Evolutionary conservation across 768 basidiomycete species (phyloP), one percentile per base, ranked within the genome.

Genomic region (Tremella mesenterica): DNA sequence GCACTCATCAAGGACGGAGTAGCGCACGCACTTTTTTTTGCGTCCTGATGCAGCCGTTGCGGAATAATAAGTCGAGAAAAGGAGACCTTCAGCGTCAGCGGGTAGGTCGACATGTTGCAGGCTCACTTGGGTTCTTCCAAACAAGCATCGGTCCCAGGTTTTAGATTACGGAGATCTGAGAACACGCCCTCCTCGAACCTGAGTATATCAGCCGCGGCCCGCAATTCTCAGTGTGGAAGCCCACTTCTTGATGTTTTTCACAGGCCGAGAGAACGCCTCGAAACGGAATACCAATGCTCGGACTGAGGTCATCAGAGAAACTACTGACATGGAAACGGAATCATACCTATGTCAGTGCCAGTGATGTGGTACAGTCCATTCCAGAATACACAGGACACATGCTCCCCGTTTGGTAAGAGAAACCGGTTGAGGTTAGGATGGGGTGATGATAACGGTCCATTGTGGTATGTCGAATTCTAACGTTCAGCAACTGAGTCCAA

Each of bases 31-130:
- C 92, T 76, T 95, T 96, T 80, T 95, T 96, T 73, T 96, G 92
- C 1, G 92, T 96, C 33, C 92, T 83, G 61, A 96, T 95, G 71
- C 91, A 93, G 70, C 92, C 89, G 64, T 87, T 91, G 73, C 92
- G 91, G 81, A 95, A 95, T 9, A 96, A 76, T 25, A 92, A 79
- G 63, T 96, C 92, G 16, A 96, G 78, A 75, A 96, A 92, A 0
- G 86, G 85, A 3, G 43, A 88, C 87, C 91, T 93, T 51, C 1
- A 21, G 26, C 41, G 29, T 54, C 27, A 48, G 34, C 20, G 26
- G n/a, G 34, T 31, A n/a, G 21, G 27, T 48, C 20, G 8, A 46
- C 21, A 48, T 39, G 53, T 36, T 20, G 14, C 29, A 36, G n/a
- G 39, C 59, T 50, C 43, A 76, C 81, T 96, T 96, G n/a, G 92